phyloP scores from a whole-genome alignment of 306 rosid genomes.

The Hippophae tibetana region DNA sequence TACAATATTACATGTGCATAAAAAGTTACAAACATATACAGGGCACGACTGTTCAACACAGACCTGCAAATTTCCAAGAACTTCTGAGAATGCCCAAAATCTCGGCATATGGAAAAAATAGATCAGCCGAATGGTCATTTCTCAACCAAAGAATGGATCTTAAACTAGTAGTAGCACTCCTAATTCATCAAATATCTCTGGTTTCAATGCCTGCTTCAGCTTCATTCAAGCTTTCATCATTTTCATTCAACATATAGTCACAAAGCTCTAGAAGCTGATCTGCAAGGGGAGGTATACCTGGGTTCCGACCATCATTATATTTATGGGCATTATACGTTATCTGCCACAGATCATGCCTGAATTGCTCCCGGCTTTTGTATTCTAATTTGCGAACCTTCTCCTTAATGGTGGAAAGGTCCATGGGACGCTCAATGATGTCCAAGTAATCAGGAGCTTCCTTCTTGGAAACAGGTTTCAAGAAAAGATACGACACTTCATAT shows the following conservation, averaged over 20 bases:
- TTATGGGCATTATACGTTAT: constrained; percentile 70
- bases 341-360: constrained; percentile 79
- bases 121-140: no score
- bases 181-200: constrained; percentile 28
- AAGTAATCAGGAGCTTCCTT: constrained; percentile 92
- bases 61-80: no score
- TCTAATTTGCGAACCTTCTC: constrained; percentile 84
- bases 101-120: no score
- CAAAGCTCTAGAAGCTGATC: constrained; percentile 84
- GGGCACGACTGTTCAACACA: no score
- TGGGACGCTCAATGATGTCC: constrained; percentile 66
- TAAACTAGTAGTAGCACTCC: constrained; percentile 7
- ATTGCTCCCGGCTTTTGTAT: constrained; percentile 84
- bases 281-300: constrained; percentile 88
- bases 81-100: no score
- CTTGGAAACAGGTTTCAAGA: constrained; percentile 76
- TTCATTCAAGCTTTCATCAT: constrained; percentile 66
- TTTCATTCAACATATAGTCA: constrained; percentile 65
- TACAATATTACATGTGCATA: no score
- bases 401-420: constrained; percentile 78
- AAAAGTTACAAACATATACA: no score
- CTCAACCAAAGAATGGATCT: not conserved
- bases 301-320: constrained; percentile 80
- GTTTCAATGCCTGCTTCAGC: constrained; percentile 87
- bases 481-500: constrained; percentile 56